Percentiles rank a stretch among this genome's conserved stretches.
These are phyloP conservation scores for Cutaneotrichosporon cavernicola DNA, from an alignment of 1,284 basidiomycete genomes.

Conservation along the genomic window DNA sequence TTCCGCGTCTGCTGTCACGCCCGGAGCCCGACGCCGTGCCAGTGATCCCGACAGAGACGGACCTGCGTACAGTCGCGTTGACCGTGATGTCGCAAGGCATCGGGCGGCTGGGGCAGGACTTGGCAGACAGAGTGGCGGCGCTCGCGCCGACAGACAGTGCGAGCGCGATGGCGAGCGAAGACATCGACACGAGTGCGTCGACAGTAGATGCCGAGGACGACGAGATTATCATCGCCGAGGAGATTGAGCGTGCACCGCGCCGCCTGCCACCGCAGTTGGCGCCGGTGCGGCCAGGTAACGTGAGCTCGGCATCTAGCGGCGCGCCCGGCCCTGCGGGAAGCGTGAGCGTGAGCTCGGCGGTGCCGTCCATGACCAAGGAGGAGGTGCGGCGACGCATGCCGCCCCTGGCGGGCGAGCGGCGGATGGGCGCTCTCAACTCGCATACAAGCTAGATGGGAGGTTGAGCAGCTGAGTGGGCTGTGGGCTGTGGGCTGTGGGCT, in stretches of 20 bases:
- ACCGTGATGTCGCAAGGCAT: conserved; percentile 19
- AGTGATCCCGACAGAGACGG: conserved; percentile 17
- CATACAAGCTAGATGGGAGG: background rate
- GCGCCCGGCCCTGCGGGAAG: background rate
- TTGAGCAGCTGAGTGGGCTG: background rate
- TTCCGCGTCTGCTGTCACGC: conserved; percentile 52
- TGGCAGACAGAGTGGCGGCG: conserved; percentile 17
- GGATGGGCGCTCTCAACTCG: background rate
- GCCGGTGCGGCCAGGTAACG: background rate
- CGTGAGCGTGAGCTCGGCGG: background rate
- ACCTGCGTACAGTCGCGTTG: conserved; percentile 18
- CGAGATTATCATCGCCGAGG: conserved; percentile 16
- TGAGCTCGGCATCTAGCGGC: background rate
- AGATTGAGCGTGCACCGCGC: conserved; percentile 21
- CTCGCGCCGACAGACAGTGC: conserved; percentile 20
- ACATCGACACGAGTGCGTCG: conserved; percentile 1
- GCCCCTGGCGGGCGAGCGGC: conserved; percentile 1
- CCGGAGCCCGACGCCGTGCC: conserved; percentile 10
- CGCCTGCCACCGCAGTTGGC: conserved; percentile 3
- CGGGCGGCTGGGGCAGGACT: conserved; percentile 18
- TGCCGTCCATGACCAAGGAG: background rate
- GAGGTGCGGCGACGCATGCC: conserved; percentile 3
- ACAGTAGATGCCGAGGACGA: conserved; percentile 1
- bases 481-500: no score
- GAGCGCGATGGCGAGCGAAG: conserved; percentile 13